Base-by-base conservation (phyloP, 2,329 filamentous ascomycete species). In the Pochonia chlamydosporia region DNA sequence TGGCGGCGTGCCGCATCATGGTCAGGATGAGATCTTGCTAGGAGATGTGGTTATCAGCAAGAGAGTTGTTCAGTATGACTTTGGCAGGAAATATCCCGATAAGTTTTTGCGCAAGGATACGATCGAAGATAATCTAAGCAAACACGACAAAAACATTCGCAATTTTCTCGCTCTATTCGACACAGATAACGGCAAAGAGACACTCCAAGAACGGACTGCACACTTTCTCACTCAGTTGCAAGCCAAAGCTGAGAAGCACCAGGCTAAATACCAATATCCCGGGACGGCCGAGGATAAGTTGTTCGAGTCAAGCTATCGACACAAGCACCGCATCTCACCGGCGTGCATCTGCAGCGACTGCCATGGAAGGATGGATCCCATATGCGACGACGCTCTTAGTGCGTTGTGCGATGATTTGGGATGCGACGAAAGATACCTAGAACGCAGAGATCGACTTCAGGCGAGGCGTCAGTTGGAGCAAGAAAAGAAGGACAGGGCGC, bases 1-100 rank as follows among this genome's bases (percentile, higher is more conserved):
- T 45, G 69, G 66, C 5, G 66, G 60, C 11, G 55, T 62, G 5
- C 66, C 67, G 10, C 18, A 13, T 30, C 26, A 42, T 16, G 21
- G 26, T 11, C 46, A 43, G 2, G 26, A 39, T 3, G 57, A 62
- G 41, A 54, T 59, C 11, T 20, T 62, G 4, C 52, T 67, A 0
- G 62, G 64, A 7, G 62, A 67, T 40, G 59, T 67, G 0, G 49
- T 66, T 7, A 54, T 67, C 21, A 63, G 62, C 42, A 57, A 53
- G 1, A 48, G 41, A 1, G 33, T 66, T 18, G 30, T 66, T 3
- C 55, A 64, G 44, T 60, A 66, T 25, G 59, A 65, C 24, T 52
- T 62, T 13, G 58, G 61, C 9, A 48, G 56, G 13, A 54, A 49
- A 6, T 59, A 60, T 31, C 50, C 57, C 0, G 53, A 51, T 20